Evolutionary conservation across 1,284 basidiomycete species (phyloP).

Genomic region (Termitomyces sp.): DNA sequence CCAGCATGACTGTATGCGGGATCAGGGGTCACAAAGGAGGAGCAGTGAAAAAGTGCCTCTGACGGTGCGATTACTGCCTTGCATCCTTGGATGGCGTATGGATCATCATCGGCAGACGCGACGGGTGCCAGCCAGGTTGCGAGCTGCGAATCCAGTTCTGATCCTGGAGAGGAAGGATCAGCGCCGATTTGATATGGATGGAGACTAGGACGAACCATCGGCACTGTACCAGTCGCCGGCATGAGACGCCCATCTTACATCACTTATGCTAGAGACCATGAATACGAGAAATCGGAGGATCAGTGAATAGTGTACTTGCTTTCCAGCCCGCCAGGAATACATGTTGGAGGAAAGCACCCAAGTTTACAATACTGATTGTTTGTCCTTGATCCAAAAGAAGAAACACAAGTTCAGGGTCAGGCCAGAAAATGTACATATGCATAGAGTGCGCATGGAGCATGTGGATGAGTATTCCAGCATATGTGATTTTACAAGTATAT

Average conservation of each 20-base stretch:
- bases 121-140: constrained; percentile 62
- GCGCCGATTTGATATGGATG: constrained; percentile 12
- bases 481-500: constrained; percentile 34
- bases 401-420: neutral
- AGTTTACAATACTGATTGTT: neutral
- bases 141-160: constrained; percentile 59
- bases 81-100: constrained; percentile 68
- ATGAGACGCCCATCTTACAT: constrained; percentile 58
- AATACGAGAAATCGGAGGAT: neutral
- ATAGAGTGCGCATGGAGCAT: constrained; percentile 20
- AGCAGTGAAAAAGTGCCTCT: constrained; percentile 36
- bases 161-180: constrained; percentile 35
- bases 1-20: constrained; percentile 77
- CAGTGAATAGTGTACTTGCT: constrained; percentile 13
- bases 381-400: constrained; percentile 6
- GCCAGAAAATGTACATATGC: constrained; percentile 5
- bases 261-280: constrained; percentile 4
- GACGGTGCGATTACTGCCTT: constrained; percentile 95
- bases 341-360: neutral
- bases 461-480: constrained; percentile 30
- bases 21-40: neutral
- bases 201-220: constrained; percentile 40
- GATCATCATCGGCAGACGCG: constrained; percentile 38
- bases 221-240: constrained; percentile 89
- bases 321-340: constrained; percentile 15